phyloP scores from a whole-genome alignment of 345 rosid genomes.

The Gossypium stocksii region DNA sequence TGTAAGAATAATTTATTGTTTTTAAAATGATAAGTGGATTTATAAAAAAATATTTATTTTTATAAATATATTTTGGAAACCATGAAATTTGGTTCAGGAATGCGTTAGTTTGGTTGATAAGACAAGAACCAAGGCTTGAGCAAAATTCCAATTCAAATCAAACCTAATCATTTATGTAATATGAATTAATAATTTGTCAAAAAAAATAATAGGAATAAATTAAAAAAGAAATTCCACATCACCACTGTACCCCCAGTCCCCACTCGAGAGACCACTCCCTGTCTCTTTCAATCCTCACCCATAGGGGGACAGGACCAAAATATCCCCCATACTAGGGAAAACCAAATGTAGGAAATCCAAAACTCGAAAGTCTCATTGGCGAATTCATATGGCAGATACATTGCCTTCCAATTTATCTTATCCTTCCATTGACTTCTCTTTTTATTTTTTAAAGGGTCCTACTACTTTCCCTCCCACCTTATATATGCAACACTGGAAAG shows the following conservation, averaged over 20 bases:
- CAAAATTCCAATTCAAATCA: too few relatives aligned
- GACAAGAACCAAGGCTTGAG: too few relatives aligned
- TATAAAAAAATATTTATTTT: too few relatives aligned
- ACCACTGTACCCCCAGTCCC: background rate
- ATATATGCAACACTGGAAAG: slow-evolving; percentile 17
- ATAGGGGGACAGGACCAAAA: slow-evolving; percentile 24
- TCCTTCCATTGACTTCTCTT: slow-evolving; percentile 27
- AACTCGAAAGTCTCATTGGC: slow-evolving; percentile 49
- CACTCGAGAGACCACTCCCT: slow-evolving; percentile 14
- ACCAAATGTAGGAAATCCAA: slow-evolving; percentile 49
- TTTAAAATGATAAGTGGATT: too few relatives aligned
- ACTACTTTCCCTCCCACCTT: slow-evolving; percentile 20
- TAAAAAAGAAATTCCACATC: background rate
- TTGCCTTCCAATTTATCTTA: slow-evolving; percentile 45
- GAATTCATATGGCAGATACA: slow-evolving; percentile 45
- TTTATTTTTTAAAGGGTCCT: background rate
- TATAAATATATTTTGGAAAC: too few relatives aligned
- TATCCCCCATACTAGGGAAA: slow-evolving; percentile 21
- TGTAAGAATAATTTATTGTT: too few relatives aligned
- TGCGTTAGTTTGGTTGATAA: too few relatives aligned
- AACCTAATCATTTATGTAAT: too few relatives aligned
- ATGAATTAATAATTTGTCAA: too few relatives aligned
- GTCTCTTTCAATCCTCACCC: slow-evolving; percentile 36
- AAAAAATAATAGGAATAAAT: too few relatives aligned
- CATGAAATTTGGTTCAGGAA: too few relatives aligned